Evolutionary conservation across 306 rosid species (phyloP).

Genomic region (Inga oerstediana): DNA sequence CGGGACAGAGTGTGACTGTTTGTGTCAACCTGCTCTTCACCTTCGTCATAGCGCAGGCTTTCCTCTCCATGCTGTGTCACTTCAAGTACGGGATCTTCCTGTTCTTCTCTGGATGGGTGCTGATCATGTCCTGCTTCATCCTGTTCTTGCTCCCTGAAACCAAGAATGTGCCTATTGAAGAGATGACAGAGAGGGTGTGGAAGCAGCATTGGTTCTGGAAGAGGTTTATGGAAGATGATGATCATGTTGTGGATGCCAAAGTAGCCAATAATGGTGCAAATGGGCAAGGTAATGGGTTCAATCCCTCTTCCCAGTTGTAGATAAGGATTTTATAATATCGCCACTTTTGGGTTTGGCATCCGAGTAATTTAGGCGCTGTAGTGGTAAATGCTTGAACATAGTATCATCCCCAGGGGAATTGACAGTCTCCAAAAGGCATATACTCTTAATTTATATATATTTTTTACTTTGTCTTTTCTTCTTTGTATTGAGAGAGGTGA

Average conservation of each 20-base stretch:
- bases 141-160: conserved; percentile 87
- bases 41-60: conserved; percentile 82
- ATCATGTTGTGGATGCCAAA: conserved; percentile 18
- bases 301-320: conserved; percentile 57
- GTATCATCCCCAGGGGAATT: neutral
- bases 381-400: neutral
- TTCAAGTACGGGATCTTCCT: conserved; percentile 92
- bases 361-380: neutral
- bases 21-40: conserved; percentile 85
- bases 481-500: neutral
- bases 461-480: neutral
- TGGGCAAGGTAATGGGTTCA: conserved; percentile 42
- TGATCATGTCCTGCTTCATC: conserved; percentile 72
- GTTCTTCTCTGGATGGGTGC: conserved; percentile 90
- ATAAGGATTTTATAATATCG: neutral
- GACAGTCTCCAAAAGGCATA: neutral
- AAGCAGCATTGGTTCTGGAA: conserved; percentile 91
- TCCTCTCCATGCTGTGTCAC: conserved; percentile 88
- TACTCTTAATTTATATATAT: neutral
- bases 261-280: conserved; percentile 10
- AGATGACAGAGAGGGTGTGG: conserved; percentile 92
- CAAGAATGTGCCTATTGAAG: conserved; percentile 86
- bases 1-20: conserved; percentile 89
- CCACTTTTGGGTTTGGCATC: neutral
- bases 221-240: conserved; percentile 59